Base-by-base conservation (phyloP, 2,329 filamentous ascomycete species). In the Botryotinia calthae region DNA sequence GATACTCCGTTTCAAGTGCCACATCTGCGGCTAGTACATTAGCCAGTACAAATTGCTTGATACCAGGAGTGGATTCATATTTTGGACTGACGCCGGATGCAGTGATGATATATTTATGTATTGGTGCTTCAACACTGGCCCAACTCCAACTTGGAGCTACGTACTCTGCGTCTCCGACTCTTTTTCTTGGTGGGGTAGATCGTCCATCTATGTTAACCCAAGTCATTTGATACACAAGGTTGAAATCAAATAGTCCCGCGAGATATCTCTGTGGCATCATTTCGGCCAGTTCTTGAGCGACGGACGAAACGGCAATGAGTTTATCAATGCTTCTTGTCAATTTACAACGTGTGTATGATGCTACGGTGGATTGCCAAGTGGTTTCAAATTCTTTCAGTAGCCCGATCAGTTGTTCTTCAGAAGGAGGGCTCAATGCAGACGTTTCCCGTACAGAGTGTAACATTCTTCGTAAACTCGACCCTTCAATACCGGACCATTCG, bases 141-240 rank as follows among this genome's bases (percentile, higher is more conserved):
- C 58, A 61, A 12, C 58, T 61, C 58, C 58, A 61, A 8, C 58
- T 61, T 40, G 58, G 58, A n/a, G 58, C 58, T n/a, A 61, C 34
- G 9, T 61, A 61, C 2, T 61, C 58, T 14, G 20, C 10, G 22
- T 61, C 58, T 8, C 34, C 31, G 22, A 61, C 31, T 61, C 31
- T 34, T 6, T 61, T 61, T n/a, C 58, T 40, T 37, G 10, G 58
- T 25, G 34, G 58, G 18, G 58, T 61, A 22, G 34, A 40, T 37
- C 58, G 58, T 25, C 58, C 58, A 37, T 61, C 34, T 25, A 61
- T 10, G 34, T 34, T 61, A 7, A 61, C 34, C 58, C 58, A 61
- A 40, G 58, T 61, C 58, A 61, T 25, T 61, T 61, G 31, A 61
- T 61, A 10, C 12, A 37, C 22, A 37, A 61, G 3, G 22, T 61